These are phyloP conservation scores for Gryganskiella cystojenkinii DNA, from an alignment of 192 early-diverging fungal species.

Conservation along the genomic window DNA sequence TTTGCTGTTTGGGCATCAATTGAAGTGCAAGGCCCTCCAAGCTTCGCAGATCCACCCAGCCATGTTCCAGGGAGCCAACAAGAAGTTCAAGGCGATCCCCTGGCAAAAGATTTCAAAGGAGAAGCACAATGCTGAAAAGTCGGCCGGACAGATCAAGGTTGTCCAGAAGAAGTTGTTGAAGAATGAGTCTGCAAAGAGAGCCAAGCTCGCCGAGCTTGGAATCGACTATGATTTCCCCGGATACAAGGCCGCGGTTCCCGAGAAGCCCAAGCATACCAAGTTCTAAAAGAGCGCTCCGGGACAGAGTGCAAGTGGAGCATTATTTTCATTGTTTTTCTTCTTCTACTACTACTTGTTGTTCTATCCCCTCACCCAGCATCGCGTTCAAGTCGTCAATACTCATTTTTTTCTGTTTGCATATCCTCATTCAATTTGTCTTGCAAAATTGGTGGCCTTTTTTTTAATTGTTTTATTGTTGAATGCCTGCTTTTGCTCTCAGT, in stretches of 20 bases:
- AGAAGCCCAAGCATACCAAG: conserved; percentile 55
- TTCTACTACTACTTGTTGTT: no score
- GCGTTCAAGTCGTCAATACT: no score
- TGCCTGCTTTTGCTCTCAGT: conserved; percentile 30
- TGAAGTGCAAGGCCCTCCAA: conserved; percentile 74
- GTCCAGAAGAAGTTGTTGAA: conserved; percentile 60
- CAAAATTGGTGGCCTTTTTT: no score
- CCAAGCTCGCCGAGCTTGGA: conserved; percentile 72
- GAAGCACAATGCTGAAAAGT: conserved; percentile 74
- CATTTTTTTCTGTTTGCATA: no score
- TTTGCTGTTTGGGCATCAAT: conserved; percentile 79
- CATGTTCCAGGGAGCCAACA: conserved; percentile 78
- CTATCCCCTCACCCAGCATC: no score
- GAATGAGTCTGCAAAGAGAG: conserved; percentile 70
- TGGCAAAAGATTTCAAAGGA: conserved; percentile 66
- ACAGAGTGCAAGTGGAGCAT: no score
- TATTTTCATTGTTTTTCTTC: no score
- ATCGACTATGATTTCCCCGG: conserved; percentile 94
- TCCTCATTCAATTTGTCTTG: no score
- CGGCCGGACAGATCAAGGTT: conserved; percentile 56
- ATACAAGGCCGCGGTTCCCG: conserved; percentile 55
- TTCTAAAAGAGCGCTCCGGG: conserved; percentile 22
- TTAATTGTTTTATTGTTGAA: no score
- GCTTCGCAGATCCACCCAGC: conserved; percentile 75
- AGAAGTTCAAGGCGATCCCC: conserved; percentile 72